Evolutionary conservation across 116 monocot genomes (phyloP).

Genomic region (Phalaenopsis hybrid): DNA sequence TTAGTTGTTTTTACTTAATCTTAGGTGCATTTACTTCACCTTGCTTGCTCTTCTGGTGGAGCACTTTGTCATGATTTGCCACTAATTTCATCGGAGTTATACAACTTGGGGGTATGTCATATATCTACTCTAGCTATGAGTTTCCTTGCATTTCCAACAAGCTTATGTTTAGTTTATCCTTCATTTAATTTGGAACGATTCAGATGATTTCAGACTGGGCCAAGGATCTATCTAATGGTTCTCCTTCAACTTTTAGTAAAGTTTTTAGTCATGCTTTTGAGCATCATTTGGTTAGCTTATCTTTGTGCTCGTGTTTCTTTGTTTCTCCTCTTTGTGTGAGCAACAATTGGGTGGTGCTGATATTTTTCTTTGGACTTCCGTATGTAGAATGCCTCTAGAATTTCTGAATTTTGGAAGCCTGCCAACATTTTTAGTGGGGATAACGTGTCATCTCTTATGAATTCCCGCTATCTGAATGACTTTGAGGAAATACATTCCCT

Average conservation of each 20-base stretch:
- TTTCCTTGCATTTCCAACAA: neutral
- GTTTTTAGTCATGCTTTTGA: conserved; percentile 60
- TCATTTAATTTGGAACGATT: conserved; percentile 12
- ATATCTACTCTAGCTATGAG: neutral
- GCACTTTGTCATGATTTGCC: conserved; percentile 44
- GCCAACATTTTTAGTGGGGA: conserved; percentile 24
- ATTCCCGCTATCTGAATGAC: conserved; percentile 94
- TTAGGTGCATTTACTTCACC: conserved; percentile 78
- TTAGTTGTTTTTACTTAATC: conserved; percentile 13
- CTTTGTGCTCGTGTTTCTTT: conserved; percentile 3
- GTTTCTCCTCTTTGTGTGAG: conserved; percentile 1
- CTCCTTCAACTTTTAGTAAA: conserved; percentile 40
- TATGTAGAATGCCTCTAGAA: conserved; percentile 47
- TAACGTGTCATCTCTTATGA: conserved; percentile 37
- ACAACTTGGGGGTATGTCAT: conserved; percentile 59
- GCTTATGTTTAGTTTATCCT: neutral
- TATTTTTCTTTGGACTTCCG: conserved; percentile 11
- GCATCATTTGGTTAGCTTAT: conserved; percentile 53
- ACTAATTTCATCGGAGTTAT: conserved; percentile 63
- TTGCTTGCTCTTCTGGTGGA: conserved; percentile 72
- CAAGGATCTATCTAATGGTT: conserved; percentile 51
- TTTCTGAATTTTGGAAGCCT: conserved; percentile 65
- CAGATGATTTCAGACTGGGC: conserved; percentile 83
- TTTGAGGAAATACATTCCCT: conserved; percentile 84
- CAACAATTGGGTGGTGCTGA: neutral